Conservation (phyloP, 2,329 filamentous ascomycete species). For the Ascochyta pisi region DNA sequence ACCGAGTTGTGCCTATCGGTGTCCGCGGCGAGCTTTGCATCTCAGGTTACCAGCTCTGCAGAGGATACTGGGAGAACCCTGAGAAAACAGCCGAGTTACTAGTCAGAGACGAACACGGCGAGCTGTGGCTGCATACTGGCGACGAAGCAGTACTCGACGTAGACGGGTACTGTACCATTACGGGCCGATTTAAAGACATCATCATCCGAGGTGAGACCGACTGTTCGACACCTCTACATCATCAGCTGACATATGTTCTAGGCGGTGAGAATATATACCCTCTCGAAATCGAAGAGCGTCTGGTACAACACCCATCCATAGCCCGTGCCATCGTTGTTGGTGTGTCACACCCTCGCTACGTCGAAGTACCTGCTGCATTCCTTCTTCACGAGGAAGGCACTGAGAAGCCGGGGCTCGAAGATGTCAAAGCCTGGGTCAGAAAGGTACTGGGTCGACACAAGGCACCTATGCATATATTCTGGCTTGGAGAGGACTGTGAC, state of each 20-base stretch:
- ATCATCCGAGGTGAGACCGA: slow-evolving; percentile 68
- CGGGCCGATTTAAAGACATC: slow-evolving; percentile 79
- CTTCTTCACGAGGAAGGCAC: slow-evolving; percentile 46
- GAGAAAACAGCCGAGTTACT: slow-evolving; percentile 77
- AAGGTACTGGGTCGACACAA: slow-evolving; percentile 51
- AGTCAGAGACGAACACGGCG: slow-evolving; percentile 67
- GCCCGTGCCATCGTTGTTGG: slow-evolving; percentile 73
- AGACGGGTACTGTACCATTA: slow-evolving; percentile 71
- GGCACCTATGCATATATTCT: slow-evolving; percentile 76
- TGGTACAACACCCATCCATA: slow-evolving; percentile 69
- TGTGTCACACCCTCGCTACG: slow-evolving; percentile 72
- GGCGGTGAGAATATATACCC: slow-evolving; percentile 61
- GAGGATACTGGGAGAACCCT: slow-evolving; percentile 69
- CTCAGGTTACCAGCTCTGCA: slow-evolving; percentile 76
- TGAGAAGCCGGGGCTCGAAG: slow-evolving; percentile 39
- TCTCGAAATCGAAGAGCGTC: slow-evolving; percentile 75
- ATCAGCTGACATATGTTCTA: slow-evolving; percentile 18
- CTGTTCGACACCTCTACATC: neutral
- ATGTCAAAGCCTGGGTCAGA: slow-evolving; percentile 48
- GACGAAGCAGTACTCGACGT: slow-evolving; percentile 50
- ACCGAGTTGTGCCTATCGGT: slow-evolving; percentile 71
- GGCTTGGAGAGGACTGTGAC: slow-evolving; percentile 64
- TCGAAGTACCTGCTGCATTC: slow-evolving; percentile 75
- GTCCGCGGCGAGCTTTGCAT: slow-evolving; percentile 77
- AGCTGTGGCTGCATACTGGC: slow-evolving; percentile 50